Evolutionary conservation across 371 early-diverging fungal genomes (phyloP), one percentile per base, ranked within the genome.

Genomic region (Globomyces sp.): DNA sequence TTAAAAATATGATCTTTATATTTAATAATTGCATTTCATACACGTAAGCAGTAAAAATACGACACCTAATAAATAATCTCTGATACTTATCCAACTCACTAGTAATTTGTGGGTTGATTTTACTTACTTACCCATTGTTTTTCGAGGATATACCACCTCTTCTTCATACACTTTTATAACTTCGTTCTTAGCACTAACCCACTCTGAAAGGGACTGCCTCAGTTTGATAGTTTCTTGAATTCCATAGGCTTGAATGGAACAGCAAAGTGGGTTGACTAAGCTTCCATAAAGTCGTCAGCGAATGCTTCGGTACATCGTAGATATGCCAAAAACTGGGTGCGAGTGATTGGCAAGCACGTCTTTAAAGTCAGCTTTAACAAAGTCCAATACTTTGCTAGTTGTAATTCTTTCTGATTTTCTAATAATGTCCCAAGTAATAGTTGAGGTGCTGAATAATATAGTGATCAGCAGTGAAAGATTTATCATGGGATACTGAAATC

Each of bases 211-310:
- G 47, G 5, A 46, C 47, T 46, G 47, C 47, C 11, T 46, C 8
- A 46, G 11, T 46, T 46, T 46, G 47, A 46, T 11, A 46, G 47
- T 46, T 46, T 46, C 47, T 46, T 46, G 47, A 46, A 46, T 46
- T 46, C 47, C 47, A 46, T 46, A 8, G 5, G 47, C 8, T 46
- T 46, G 47, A 46, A 46, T 11, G 47, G 11, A 46, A 46, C 47
- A 11, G 47, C 47, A 46, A 46, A 46, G 47, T 46, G 47, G 11
- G 11, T 46, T 11, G 47, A 46, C 47, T 46, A 11, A 8, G 47
- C 47, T 46, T 46, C 47, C 47, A 46, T 46, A 46, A 46, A 46
- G 47, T 46, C 47, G 11, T 46, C 47, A 46, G 47, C 47, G 47
- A 46, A 46, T 5, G 47, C 47, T 46, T 46, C 47, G 47, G 47